phyloP scores from a whole-genome alignment of 2,329 filamentous ascomycete species.

The Didymella sp. region DNA sequence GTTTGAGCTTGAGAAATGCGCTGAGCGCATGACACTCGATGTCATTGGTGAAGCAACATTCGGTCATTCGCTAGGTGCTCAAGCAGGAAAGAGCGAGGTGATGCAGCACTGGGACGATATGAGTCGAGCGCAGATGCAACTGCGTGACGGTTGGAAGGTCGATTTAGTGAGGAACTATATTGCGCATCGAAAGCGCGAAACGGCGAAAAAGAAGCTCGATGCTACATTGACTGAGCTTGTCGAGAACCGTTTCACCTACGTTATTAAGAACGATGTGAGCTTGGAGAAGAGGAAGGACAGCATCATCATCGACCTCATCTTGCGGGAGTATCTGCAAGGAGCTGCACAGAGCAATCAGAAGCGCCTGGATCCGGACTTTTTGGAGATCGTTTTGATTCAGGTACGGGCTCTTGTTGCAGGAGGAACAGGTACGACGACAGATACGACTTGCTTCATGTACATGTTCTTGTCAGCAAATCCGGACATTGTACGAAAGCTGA shows the following conservation, averaged over 20 bases:
- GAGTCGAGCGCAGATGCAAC: constrained; percentile 18
- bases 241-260: constrained; percentile 47
- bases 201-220: constrained; percentile 37
- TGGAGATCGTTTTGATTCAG: constrained; percentile 45
- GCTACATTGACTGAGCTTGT: constrained; percentile 44
- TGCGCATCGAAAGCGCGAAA: constrained; percentile 14
- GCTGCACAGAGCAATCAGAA: constrained; percentile 13
- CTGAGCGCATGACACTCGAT: constrained; percentile 37
- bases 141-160: constrained; percentile 20
- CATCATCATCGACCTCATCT: constrained; percentile 45
- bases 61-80: constrained; percentile 33
- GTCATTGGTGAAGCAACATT: constrained; percentile 37
- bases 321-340: constrained; percentile 39
- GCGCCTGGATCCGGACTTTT: constrained; percentile 45
- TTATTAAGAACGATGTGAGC: constrained; percentile 41
- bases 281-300: constrained; percentile 47
- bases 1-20: constrained; percentile 36
- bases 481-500: constrained; percentile 40
- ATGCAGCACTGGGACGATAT: constrained; percentile 33
- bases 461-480: constrained; percentile 43
- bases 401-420: constrained; percentile 54
- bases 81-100: constrained; percentile 19
- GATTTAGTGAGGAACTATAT: constrained; percentile 32
- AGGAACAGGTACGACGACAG: constrained; percentile 54
- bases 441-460: constrained; percentile 38